Conservation (phyloP, 2,329 filamentous ascomycete species). For the Pyricularia grisea region DNA sequence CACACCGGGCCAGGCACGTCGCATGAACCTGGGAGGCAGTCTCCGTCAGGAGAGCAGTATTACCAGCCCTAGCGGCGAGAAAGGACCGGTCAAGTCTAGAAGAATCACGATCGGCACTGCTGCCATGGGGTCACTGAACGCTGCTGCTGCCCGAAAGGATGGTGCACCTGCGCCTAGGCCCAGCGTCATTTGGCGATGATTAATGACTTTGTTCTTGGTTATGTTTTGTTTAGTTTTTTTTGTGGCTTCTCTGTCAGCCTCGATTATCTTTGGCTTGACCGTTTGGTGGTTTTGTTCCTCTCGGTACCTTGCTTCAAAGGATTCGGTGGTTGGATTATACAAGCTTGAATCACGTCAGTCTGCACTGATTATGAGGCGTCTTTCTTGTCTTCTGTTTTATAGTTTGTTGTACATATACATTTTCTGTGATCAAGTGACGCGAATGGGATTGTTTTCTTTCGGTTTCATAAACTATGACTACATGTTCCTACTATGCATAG, state of each 20-base stretch:
- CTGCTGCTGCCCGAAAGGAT: slow-evolving; percentile 5
- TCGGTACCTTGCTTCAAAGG: neutral
- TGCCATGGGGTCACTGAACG: slow-evolving; percentile 13
- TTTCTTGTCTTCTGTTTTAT: neutral
- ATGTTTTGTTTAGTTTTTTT: neutral
- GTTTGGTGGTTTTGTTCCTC: neutral
- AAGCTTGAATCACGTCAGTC: neutral
- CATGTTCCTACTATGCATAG: neutral
- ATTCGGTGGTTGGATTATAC: neutral
- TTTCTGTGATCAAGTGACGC: slow-evolving; percentile 1
- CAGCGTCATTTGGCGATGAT: slow-evolving; percentile 16
- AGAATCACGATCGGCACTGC: slow-evolving; percentile 33
- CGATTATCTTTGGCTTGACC: neutral
- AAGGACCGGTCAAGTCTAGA: slow-evolving; percentile 19
- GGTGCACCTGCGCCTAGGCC: slow-evolving; percentile 8
- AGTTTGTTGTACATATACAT: neutral
- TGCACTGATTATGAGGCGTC: neutral
- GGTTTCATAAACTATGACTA: neutral
- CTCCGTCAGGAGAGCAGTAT: slow-evolving; percentile 18
- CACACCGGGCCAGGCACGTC: slow-evolving; percentile 44
- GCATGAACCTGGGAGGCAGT: slow-evolving; percentile 44
- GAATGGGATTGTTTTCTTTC: neutral
- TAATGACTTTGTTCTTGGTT: slow-evolving; percentile 1
- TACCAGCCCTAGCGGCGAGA: slow-evolving; percentile 8
- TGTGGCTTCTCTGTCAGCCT: neutral